A percentile compares a stretch with the other conserved stretches of the same genome.
phyloP scores from a whole-genome alignment of 1,139 yeast genomes.

The Hyphopichia wangnamkhiaoensis region DNA sequence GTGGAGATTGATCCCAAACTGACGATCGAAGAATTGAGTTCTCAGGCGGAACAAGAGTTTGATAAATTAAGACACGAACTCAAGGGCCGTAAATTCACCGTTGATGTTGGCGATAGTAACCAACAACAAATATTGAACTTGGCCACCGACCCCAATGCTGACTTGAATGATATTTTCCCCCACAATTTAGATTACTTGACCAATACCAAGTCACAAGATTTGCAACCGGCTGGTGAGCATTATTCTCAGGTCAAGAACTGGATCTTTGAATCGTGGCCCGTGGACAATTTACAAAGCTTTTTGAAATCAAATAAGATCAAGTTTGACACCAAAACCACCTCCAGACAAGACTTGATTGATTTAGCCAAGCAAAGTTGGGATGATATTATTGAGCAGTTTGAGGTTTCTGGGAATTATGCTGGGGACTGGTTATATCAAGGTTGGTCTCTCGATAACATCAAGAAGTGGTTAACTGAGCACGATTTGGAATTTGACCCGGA shows the following conservation, averaged over 20 bases:
- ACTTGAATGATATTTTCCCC: conserved; percentile 15
- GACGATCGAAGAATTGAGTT: conserved; percentile 31
- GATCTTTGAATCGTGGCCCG: conserved; percentile 55
- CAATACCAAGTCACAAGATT: not conserved
- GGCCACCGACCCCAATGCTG: conserved; percentile 18
- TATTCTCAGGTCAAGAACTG: conserved; percentile 24
- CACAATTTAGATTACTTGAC: conserved; percentile 18
- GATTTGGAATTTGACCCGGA: conserved; percentile 41
- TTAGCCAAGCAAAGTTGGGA: conserved; percentile 39
- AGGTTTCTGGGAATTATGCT: conserved; percentile 49
- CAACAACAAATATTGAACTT: conserved; percentile 18
- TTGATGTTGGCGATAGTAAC: conserved; percentile 10
- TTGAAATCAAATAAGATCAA: conserved; percentile 35
- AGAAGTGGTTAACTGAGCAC: conserved; percentile 48
- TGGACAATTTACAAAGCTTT: conserved; percentile 31
- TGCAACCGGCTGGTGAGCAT: conserved; percentile 3
- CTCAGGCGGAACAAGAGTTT: conserved; percentile 34
- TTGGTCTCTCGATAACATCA: conserved; percentile 47
- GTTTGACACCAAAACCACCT: conserved; percentile 22
- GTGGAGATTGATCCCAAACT: conserved; percentile 21
- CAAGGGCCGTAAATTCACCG: conserved; percentile 7
- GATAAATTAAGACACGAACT: conserved; percentile 20
- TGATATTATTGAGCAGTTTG: conserved; percentile 30
- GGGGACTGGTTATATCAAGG: conserved; percentile 49
- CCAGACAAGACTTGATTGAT: conserved; percentile 36